Evolutionary conservation across 2,329 filamentous ascomycete genomes (phyloP).

Genomic region (Pseudogymnoascus sp.): DNA sequence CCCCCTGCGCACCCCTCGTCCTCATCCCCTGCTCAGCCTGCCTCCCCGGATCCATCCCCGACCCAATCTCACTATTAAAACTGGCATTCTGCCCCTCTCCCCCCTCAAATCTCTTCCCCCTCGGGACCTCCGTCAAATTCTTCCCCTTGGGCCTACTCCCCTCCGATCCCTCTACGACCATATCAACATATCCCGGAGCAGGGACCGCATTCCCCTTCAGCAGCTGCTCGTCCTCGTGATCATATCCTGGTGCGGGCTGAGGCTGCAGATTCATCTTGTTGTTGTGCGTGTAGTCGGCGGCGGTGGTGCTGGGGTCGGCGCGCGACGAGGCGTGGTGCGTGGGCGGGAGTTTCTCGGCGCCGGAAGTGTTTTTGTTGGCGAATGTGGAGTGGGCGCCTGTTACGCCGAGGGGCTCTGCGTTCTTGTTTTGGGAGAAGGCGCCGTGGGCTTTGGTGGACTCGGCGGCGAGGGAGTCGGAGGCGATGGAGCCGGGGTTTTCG

Average conservation of each 20-base stretch:
- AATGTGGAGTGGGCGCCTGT: slow-evolving; percentile 45
- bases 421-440: slow-evolving; percentile 51
- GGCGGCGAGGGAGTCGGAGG: slow-evolving; percentile 65
- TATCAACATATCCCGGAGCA: slow-evolving; percentile 24
- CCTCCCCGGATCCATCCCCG: slow-evolving; percentile 39
- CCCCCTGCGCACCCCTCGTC: not conserved
- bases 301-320: slow-evolving; percentile 10
- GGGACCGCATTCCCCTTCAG: slow-evolving; percentile 14
- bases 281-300: slow-evolving; percentile 4
- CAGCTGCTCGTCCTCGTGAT: slow-evolving; percentile 10
- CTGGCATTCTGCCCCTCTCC: slow-evolving; percentile 25
- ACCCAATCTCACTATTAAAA: slow-evolving; percentile 36
- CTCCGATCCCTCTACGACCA: slow-evolving; percentile 4
- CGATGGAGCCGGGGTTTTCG: slow-evolving; percentile 57
- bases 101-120: slow-evolving; percentile 17
- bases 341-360: slow-evolving; percentile 41
- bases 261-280: slow-evolving; percentile 11
- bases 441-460: slow-evolving; percentile 58
- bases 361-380: slow-evolving; percentile 47
- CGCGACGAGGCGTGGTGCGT: slow-evolving; percentile 11
- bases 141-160: slow-evolving; percentile 21
- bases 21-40: slow-evolving; percentile 32
- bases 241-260: slow-evolving; percentile 8
- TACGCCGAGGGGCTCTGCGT: slow-evolving; percentile 42
- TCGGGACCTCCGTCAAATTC: slow-evolving; percentile 24